phyloP scores from a whole-genome alignment of 2,329 filamentous ascomycete genomes.

The Taxawa tesnikishii region DNA sequence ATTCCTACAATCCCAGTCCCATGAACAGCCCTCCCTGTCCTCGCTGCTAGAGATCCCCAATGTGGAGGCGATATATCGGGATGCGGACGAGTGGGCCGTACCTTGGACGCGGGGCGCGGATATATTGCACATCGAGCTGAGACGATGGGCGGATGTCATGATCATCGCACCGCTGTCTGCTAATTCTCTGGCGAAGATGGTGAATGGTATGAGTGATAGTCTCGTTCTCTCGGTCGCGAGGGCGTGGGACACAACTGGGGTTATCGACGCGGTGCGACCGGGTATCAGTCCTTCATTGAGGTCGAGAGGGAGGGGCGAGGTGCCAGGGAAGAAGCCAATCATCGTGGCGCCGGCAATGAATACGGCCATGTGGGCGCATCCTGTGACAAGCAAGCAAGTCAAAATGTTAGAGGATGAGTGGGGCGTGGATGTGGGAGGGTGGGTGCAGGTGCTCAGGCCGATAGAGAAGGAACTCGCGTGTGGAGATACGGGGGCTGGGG shows the following conservation, averaged over 20 bases:
- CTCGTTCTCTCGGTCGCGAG: constrained; percentile 62
- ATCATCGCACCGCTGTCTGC: constrained; percentile 72
- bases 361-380: constrained; percentile 79
- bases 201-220: constrained; percentile 64
- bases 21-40: constrained; percentile 61
- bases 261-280: constrained; percentile 33
- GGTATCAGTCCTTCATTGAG: constrained; percentile 10
- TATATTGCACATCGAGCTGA: constrained; percentile 83
- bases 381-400: constrained; percentile 64
- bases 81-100: constrained; percentile 73
- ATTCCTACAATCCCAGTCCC: constrained; percentile 65
- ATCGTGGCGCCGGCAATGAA: constrained; percentile 79
- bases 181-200: constrained; percentile 77
- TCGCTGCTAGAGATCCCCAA: constrained; percentile 49
- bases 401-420: constrained; percentile 60
- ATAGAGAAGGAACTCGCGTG: constrained; percentile 71
- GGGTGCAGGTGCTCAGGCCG: constrained; percentile 61
- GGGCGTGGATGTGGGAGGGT: constrained; percentile 39
- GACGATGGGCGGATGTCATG: constrained; percentile 70
- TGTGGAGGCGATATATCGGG: constrained; percentile 70
- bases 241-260: constrained; percentile 73
- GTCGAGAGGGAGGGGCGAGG: constrained; percentile 6
- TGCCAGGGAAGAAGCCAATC: constrained; percentile 48
- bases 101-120: constrained; percentile 67
- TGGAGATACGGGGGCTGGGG: constrained; percentile 70